Evolutionary conservation across 331 rosid genomes (phyloP), one percentile per base, ranked within the genome.

Genomic region (Arachis monticola): DNA sequence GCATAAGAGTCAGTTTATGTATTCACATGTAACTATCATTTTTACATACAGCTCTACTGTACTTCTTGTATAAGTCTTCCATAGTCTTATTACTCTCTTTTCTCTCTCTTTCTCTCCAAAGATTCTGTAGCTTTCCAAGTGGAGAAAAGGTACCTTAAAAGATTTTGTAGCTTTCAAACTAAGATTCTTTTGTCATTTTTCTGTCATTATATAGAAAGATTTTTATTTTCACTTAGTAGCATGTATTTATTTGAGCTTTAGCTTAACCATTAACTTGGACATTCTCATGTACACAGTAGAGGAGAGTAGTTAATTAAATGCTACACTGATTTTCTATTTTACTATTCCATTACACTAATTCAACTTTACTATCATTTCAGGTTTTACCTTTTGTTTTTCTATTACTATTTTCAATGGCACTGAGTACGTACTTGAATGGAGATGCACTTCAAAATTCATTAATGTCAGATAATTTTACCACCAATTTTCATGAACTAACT

Each of bases 1-100:
- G 51, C 38, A 35, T 70, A 30, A 7, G 7, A 9, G 47, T 55
- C 84, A 69, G 77, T 79, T 83, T 56, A 77, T 68, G 14, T 72
- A 72, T 64, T 77, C 2, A 35, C 40, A 35, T 35, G 40, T 35
- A 35, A 35, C 40, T 35, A 35, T 35, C 40, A 35, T 73, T 67
- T 79, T 22, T 10, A 48, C 46, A 42, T 10, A 48, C 56, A 42
- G 60, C 69, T 14, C 10, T 55, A 10, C n/a, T 48, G 3, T 52
- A 6, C 0, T 10, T 5, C 3, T 9, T 1, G 4, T 11, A 51
- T 1, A 14, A 65, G 62, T 82, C 75, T 35, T 60, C 32, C 27
- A 2, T 12, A 60, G 66, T 78, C 73, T 53, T 32, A 10, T 48
- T 70, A 73, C 61, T 7, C 61, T 42, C 2, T 57, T 30, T 41